Evolutionary conservation across 768 basidiomycete species (phyloP).

Genomic region (Leccinum rimulosum): DNA sequence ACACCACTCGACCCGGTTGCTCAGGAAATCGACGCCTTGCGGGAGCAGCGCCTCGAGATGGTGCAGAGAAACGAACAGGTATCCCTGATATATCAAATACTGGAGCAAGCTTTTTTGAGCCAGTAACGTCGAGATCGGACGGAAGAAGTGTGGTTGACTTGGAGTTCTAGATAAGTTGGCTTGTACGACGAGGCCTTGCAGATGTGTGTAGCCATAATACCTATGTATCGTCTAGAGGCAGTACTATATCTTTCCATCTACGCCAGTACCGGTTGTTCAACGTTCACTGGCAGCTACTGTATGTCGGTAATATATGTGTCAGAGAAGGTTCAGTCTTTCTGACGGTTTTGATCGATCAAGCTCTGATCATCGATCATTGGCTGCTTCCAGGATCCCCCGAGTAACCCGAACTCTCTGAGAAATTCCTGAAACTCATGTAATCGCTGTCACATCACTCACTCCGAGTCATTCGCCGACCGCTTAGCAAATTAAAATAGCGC

Average conservation of each 20-base stretch:
- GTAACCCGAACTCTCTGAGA: too few relatives aligned
- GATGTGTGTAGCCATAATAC: neutral
- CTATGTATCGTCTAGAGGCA: neutral
- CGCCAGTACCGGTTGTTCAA: neutral
- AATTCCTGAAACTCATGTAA: too few relatives aligned
- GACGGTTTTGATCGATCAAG: too few relatives aligned
- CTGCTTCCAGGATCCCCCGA: too few relatives aligned
- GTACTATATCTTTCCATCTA: neutral
- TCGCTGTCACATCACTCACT: too few relatives aligned
- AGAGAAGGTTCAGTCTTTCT: neutral
- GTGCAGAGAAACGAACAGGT: constrained; percentile 72
- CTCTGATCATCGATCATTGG: too few relatives aligned
- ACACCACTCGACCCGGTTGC: constrained; percentile 54
- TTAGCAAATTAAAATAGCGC: too few relatives aligned
- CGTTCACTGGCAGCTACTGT: neutral
- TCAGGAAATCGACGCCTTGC: constrained; percentile 70
- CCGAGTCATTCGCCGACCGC: too few relatives aligned
- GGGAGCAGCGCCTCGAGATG: constrained; percentile 84
- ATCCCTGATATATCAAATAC: constrained; percentile 59
- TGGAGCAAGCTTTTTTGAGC: constrained; percentile 32
- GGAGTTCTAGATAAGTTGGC: neutral
- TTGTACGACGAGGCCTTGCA: neutral
- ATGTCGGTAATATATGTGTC: neutral
- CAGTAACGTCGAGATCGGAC: constrained; percentile 8
- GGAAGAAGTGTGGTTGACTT: neutral